Evolutionary conservation across 139 green algal genomes (phyloP), one percentile per base, ranked within the genome.

Genomic region (Asterochloris erici): DNA sequence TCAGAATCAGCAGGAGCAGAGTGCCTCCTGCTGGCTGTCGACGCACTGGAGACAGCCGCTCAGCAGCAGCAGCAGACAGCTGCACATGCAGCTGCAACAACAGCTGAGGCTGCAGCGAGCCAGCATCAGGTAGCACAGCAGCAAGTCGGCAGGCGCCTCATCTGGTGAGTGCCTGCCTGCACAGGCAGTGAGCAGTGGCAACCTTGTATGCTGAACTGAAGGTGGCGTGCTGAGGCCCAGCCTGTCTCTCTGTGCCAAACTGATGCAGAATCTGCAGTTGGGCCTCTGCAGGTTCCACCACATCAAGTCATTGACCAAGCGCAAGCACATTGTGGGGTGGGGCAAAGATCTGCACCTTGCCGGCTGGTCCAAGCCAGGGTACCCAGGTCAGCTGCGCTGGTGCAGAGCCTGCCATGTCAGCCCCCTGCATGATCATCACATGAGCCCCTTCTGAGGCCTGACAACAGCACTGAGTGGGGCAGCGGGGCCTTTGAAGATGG

Each of bases 201-300:
- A 19, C 28, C 17, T 24, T 24, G 2, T 62, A 80, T 69, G 63
- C n/a, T 47, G 60, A 82, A 21, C 38, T 68, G 47, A 17, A 54
- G 47, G 47, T 23, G n/a, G 19, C 47, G 17, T 14, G 2, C 60
- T 10, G n/a, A 29, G 6, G 24, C 15, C 15, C 19, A 10, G 0
- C 0, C 23, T 68, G 12, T 68, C 38, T 17, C 69, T 9, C 73
- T 38, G 23, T 77, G 14, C 82, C 27, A 80, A 17, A n/a, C n/a
- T 68, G 23, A 63, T 19, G 73, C 6, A 17, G 23, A 28, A 71
- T 21, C 29, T 17, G 54, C 17, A n/a, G 15, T 15, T 28, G 15
- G n/a, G 17, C n/a, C 11, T 63, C 29, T 68, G 86, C 63, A 83
- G 91, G 91, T 93, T 96, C 63, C 93, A 96, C 71, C 93, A 96